A percentile compares a stretch with the other conserved stretches of the same genome.
These are phyloP conservation scores for Lactuca sativa DNA, from an alignment of 129 eudicot genomes.

Conservation along the genomic window DNA sequence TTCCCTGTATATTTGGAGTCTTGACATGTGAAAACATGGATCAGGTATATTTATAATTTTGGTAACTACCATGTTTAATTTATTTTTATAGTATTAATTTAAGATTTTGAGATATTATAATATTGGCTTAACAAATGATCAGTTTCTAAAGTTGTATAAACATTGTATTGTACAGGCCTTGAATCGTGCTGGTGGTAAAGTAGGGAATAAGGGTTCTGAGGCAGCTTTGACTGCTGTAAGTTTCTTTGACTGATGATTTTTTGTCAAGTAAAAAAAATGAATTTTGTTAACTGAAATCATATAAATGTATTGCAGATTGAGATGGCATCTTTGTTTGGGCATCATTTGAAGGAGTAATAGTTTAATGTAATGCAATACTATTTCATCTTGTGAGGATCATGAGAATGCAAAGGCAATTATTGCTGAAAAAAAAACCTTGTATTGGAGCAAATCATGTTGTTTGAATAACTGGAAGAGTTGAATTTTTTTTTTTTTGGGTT, in stretches of 20 bases:
- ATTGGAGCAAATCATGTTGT: background rate
- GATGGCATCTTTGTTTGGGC: conserved; percentile 85
- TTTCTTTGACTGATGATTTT: conserved; percentile 15
- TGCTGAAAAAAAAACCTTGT: conserved; percentile 8
- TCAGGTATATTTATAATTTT: conserved; percentile 52
- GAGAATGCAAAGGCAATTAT: background rate
- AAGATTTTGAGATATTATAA: no score
- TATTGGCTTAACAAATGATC: no score
- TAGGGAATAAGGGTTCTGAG: conserved; percentile 96
- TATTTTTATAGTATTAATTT: no score
- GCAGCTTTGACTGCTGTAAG: conserved; percentile 96
- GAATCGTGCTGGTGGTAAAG: conserved; percentile 94
- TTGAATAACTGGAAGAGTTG: conserved; percentile 12
- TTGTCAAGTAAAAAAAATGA: background rate
- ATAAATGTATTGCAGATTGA: conserved; percentile 54
- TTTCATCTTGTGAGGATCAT: background rate
- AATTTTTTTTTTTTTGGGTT: background rate
- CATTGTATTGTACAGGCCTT: conserved; percentile 56
- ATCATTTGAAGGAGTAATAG: conserved; percentile 50
- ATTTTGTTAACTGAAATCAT: conserved; percentile 13
- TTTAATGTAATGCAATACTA: no score
- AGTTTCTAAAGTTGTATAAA: no score
- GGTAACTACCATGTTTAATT: no score
- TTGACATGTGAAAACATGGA: conserved; percentile 95
- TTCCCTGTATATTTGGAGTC: conserved; percentile 94